A percentile compares a stretch with the other conserved stretches of the same genome.
These are phyloP conservation scores for Pythium plurisporium DNA, from an alignment of 352 stramenopile genomes.

Conservation along the genomic window DNA sequence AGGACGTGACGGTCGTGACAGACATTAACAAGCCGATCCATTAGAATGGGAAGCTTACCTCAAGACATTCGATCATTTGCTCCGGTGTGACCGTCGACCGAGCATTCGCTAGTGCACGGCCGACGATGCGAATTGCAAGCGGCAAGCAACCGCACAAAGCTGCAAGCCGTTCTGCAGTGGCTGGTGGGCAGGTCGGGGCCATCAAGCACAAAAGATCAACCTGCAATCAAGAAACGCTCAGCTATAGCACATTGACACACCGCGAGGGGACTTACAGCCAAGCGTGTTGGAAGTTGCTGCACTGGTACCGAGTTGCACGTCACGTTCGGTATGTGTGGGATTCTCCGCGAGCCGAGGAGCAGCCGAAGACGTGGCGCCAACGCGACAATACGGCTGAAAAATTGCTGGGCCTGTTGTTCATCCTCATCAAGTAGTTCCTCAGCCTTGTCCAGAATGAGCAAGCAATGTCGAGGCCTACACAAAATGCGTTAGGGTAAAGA, in stretches of 20 bases:
- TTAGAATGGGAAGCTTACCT: too few species aligned
- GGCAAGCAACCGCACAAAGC: conserved; percentile 77
- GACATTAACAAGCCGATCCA: too few species aligned
- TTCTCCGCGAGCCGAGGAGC: conserved; percentile 62
- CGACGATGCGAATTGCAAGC: conserved; percentile 74
- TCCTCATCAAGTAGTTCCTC: conserved; percentile 77
- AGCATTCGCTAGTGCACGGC: conserved; percentile 67
- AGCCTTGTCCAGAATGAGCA: conserved; percentile 78
- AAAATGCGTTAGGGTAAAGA: too few species aligned
- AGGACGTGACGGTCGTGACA: too few species aligned
- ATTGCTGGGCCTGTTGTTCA: conserved; percentile 61
- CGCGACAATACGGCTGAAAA: conserved; percentile 64
- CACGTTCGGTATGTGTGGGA: conserved; percentile 72
- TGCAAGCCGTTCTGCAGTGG: conserved; percentile 54
- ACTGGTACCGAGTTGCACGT: conserved; percentile 73
- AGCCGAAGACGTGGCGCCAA: conserved; percentile 63
- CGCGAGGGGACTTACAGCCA: conserved; percentile 33
- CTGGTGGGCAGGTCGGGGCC: conserved; percentile 51
- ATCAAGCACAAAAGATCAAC: conserved; percentile 65
- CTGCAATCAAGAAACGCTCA: conserved; percentile 24
- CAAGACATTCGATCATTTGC: conserved; percentile 77
- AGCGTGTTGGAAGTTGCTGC: conserved; percentile 62
- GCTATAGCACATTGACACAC: not conserved
- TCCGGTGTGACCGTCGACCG: conserved; percentile 69
- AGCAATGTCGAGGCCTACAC: conserved; percentile 52